Evolutionary conservation across 805 yeast genomes (phyloP).

Genomic region (Sugiyamaella qingdaonensis): DNA sequence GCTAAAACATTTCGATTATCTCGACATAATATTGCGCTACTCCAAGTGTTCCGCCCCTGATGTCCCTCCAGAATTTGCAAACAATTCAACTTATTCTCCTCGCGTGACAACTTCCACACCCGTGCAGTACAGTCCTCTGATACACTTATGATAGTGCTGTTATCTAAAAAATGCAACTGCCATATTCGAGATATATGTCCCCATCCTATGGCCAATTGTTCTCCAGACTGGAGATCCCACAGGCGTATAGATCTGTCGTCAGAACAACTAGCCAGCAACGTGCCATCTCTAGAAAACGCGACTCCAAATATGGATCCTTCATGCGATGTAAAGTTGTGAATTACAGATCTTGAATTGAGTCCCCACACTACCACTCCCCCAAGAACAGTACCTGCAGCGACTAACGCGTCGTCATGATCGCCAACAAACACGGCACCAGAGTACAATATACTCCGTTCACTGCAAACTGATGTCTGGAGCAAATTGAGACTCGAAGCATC

Average conservation of each 20-base stretch:
- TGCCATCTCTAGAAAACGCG: conserved; percentile 51
- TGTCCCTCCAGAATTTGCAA: conserved; percentile 60
- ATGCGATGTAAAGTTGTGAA: conserved; percentile 65
- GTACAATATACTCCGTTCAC: conserved; percentile 78
- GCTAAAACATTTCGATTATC: conserved; percentile 49
- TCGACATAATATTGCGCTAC: conserved; percentile 49
- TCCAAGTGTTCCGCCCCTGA: conserved; percentile 83
- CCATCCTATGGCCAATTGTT: conserved; percentile 77
- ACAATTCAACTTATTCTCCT: conserved; percentile 36
- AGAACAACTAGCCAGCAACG: conserved; percentile 71
- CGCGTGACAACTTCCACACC: conserved; percentile 55
- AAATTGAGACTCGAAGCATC: conserved; percentile 30
- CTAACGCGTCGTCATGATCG: conserved; percentile 38
- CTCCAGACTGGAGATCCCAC: conserved; percentile 60
- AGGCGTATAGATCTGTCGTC: conserved; percentile 87
- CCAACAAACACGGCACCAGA: conserved; percentile 67
- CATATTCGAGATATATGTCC: conserved; percentile 96
- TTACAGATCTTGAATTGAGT: conserved; percentile 35
- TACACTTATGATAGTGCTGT: conserved; percentile 50
- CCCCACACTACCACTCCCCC: conserved; percentile 80
- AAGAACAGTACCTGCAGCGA: conserved; percentile 93
- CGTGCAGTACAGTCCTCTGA: conserved; percentile 88
- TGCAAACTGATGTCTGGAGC: conserved; percentile 40
- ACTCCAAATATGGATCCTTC: conserved; percentile 91
- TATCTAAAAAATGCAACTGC: conserved; percentile 59